Evolutionary conservation across 345 rosid genomes (phyloP), one percentile per base, ranked within the genome.

Genomic region (Barbarea vulgaris): DNA sequence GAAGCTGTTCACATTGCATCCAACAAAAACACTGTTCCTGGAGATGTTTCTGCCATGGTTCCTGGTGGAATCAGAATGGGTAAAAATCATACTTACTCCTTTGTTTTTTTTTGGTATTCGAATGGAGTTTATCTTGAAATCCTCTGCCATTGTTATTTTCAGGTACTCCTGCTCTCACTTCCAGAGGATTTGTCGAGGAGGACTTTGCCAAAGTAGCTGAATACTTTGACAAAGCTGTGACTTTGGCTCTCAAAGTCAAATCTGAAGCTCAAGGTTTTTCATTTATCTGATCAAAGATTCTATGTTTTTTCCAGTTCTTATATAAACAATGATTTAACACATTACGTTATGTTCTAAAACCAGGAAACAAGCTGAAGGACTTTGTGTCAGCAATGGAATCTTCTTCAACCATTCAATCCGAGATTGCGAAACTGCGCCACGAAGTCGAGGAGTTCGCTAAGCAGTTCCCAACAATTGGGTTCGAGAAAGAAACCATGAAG

Each of bases 51-150:
- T 73, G 99, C 99, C 61, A 95, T 95, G 99, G 99, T 95, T 80
- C 99, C 99, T 30, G 99, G 99, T 66, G 99, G 99, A 86, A 95
- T 95, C 80, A 85, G 99, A 79, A 95, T 95, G 99, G 99, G 99
- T 94, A 85, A 73, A 64, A 70, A 37, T 57, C 75, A 53, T 51
- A 18, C 4, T 18, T 15, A 17, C 12, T 34, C 44, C 8, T 37
- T 39, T 28, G 3, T 27, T 19, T 6, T 21, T 11, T 42, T 21
- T 41, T 24, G 19, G 11, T 69, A 58, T 11, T 3, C 21, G 15
- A 21, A 55, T 28, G 2, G 14, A 63, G 19, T 3, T 54, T 30
- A 30, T 37, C 51, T 4, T 41, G 19, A 76, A 42, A 22, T 18
- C 30, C 25, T 66, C 37, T 63, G 53, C 66, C 30, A 47, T 66